Evolutionary conservation across 306 rosid genomes (phyloP).

Genomic region (Trifolium dubium): DNA sequence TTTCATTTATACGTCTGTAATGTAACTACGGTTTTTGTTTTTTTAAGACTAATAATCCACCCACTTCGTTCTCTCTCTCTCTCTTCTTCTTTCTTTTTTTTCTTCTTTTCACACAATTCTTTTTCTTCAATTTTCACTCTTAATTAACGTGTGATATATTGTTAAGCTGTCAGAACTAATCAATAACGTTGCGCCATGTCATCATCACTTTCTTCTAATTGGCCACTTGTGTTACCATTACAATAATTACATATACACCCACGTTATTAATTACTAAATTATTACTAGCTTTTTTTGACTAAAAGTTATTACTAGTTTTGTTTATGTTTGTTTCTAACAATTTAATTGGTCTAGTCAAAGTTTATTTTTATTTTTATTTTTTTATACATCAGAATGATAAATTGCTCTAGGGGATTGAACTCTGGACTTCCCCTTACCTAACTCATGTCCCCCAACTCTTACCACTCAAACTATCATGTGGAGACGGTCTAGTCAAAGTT

Average conservation of each 20-base stretch:
- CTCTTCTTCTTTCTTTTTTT: background rate
- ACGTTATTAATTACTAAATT: background rate
- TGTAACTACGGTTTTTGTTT: background rate
- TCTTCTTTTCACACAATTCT: too few relatives aligned
- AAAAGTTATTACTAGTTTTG: too few relatives aligned
- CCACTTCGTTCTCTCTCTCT: background rate
- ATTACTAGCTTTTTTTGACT: too few relatives aligned
- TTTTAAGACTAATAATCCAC: background rate
- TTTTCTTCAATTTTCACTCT: background rate
- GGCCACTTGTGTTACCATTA: background rate
- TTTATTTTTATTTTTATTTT: too few relatives aligned
- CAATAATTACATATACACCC: background rate
- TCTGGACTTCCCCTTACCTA: too few relatives aligned
- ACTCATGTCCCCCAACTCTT: too few relatives aligned
- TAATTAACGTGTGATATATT: background rate
- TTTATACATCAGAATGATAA: too few relatives aligned
- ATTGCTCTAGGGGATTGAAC: too few relatives aligned
- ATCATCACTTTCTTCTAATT: constrained; percentile 33
- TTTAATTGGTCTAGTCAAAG: too few relatives aligned
- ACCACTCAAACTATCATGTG: too few relatives aligned
- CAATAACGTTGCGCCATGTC: constrained; percentile 41
- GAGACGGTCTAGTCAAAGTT: background rate
- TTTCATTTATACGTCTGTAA: background rate
- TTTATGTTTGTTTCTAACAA: too few relatives aligned
- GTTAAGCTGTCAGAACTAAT: constrained; percentile 32